These are phyloP conservation scores for Blepharisma japonicum DNA, from an alignment of 73 alveolate species.

Conservation along the genomic window DNA sequence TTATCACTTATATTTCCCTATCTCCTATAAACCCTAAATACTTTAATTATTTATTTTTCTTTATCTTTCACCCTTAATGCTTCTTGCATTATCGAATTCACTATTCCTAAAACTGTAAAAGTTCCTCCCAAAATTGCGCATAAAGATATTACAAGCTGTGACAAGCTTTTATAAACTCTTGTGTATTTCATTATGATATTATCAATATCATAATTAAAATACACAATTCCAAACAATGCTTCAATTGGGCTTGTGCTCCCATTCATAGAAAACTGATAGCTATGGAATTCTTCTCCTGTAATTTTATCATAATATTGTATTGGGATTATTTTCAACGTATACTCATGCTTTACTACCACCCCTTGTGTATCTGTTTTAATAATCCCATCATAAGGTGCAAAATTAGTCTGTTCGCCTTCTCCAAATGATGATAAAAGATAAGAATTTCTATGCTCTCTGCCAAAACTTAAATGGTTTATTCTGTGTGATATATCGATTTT, in stretches of 20 bases:
- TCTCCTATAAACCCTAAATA: no score
- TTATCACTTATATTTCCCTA: no score
- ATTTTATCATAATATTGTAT: constrained; percentile 42
- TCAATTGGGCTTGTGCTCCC: constrained; percentile 37
- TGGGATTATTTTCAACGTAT: constrained; percentile 6
- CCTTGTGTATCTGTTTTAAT: background rate
- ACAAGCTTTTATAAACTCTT: constrained; percentile 53
- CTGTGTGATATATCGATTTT: background rate
- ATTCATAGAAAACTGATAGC: constrained; percentile 64
- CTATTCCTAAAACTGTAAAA: constrained; percentile 71
- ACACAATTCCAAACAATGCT: constrained; percentile 49
- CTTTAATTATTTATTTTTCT: no score
- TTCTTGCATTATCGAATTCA: constrained; percentile 44
- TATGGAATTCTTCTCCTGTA: constrained; percentile 32
- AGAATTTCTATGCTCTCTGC: background rate
- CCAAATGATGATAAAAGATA: background rate
- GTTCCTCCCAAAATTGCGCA: constrained; percentile 89
- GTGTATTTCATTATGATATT: constrained; percentile 69
- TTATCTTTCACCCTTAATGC: no score
- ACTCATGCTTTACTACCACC: background rate
- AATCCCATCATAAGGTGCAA: background rate
- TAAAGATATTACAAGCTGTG: constrained; percentile 62
- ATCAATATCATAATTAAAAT: constrained; percentile 64
- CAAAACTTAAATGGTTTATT: constrained; percentile 9
- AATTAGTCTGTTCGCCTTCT: background rate